These are phyloP conservation scores for Exophiala sp. DNA, from an alignment of 2,329 filamentous ascomycete species.

Conservation along the genomic window DNA sequence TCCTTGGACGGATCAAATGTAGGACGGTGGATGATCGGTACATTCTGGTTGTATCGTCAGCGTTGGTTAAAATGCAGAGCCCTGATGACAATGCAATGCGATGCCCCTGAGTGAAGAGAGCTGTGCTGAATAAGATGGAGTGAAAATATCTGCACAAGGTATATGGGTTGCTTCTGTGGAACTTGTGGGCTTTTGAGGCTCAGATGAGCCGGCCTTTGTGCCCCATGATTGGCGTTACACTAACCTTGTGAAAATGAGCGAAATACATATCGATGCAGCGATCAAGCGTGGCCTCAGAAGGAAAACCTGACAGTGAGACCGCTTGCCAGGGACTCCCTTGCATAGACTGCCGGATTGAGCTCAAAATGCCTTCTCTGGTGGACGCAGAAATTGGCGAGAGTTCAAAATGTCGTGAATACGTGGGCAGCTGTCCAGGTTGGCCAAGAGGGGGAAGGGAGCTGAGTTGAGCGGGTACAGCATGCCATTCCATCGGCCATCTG, in stretches of 20 bases:
- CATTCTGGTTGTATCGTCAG: neutral
- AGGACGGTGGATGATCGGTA: slow-evolving; percentile 2
- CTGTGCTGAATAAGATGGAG: too few species aligned
- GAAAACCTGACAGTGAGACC: neutral
- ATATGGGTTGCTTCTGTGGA: too few species aligned
- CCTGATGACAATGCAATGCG: too few species aligned
- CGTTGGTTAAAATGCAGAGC: neutral
- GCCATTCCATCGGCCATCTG: neutral
- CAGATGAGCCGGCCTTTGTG: too few species aligned
- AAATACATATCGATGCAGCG: neutral
- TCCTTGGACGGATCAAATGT: slow-evolving; percentile 12
- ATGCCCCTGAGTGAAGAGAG: too few species aligned
- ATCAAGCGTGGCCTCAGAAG: neutral
- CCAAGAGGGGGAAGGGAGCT: neutral
- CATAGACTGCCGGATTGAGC: neutral
- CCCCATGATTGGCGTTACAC: too few species aligned
- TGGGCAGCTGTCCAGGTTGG: neutral
- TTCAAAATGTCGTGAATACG: neutral
- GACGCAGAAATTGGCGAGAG: neutral
- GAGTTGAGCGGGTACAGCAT: neutral
- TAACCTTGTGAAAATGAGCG: neutral
- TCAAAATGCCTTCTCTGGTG: neutral
- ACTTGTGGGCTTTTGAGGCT: too few species aligned
- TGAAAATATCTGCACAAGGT: too few species aligned
- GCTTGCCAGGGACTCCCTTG: neutral